phyloP scores from a whole-genome alignment of 1,284 basidiomycete genomes.

The Cutaneotrichosporon mucoides region DNA sequence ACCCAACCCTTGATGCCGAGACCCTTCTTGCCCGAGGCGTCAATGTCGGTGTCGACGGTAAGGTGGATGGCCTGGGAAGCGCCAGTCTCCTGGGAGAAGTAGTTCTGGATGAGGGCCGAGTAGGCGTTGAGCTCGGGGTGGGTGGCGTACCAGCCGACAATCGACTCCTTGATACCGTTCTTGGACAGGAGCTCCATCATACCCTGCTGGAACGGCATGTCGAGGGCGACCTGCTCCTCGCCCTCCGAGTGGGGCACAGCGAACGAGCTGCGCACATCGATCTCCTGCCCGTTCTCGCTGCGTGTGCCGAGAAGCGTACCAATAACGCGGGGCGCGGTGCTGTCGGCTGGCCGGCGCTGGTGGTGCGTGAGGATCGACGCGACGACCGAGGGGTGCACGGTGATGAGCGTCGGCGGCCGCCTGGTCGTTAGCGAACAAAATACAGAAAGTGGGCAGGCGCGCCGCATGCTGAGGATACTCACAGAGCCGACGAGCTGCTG shows the following conservation, averaged over 20 bases:
- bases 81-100: slow-evolving; percentile 87
- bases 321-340: slow-evolving; percentile 65
- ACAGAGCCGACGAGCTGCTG: slow-evolving; percentile 38
- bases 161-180: slow-evolving; percentile 46
- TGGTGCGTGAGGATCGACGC: slow-evolving; percentile 98
- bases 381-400: slow-evolving; percentile 85
- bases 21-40: slow-evolving; percentile 57
- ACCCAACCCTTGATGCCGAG: slow-evolving; percentile 84
- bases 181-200: slow-evolving; percentile 75
- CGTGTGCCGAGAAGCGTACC: slow-evolving; percentile 90
- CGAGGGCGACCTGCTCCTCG: slow-evolving; percentile 84
- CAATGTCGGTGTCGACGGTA: slow-evolving; percentile 71
- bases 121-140: slow-evolving; percentile 88
- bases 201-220: slow-evolving; percentile 91
- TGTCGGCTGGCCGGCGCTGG: slow-evolving; percentile 72
- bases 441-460: no score
- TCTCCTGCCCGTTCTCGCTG: slow-evolving; percentile 61
- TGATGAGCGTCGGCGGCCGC: slow-evolving; percentile 68
- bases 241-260: slow-evolving; percentile 90
- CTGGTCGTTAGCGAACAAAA: slow-evolving; percentile 18
- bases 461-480: slow-evolving; percentile 6
- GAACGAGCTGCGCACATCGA: slow-evolving; percentile 74
- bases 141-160: slow-evolving; percentile 67
- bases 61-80: slow-evolving; percentile 90
- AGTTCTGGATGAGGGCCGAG: slow-evolving; percentile 97